Base-by-base conservation (phyloP, 225 moss, liverwort and hornwort species). In the Straminergon stramineum region DNA sequence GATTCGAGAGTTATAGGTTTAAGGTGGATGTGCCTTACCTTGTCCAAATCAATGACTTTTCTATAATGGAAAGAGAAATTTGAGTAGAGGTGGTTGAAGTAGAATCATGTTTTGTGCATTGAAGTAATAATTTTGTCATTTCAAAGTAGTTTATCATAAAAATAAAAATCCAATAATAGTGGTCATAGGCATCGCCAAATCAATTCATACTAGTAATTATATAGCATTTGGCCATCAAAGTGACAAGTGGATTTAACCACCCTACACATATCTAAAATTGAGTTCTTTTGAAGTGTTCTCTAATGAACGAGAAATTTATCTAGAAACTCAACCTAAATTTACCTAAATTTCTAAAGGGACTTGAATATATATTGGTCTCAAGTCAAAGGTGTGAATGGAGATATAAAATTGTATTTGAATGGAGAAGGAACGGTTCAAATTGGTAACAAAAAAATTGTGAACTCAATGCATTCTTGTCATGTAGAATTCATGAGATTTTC, bases 181-280 rank as follows among this genome's bases (percentile, higher is more conserved):
- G 3, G 8, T 15, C 15, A 15, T 10, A 74, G 3, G 41, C 28
- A 45, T 45, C 6, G 4, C 9, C 45, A 6, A 30, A 48, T 74
- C 45, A 74, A 27, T 45, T 45, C 17, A 17, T 45, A 74, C 11
- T 45, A 17, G 11, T 30, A 75, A 75, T 48, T 11, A 45, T 17
- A 27, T 2, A 30, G 0, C 11, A 75, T 30, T 17, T 45, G 2
- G 2, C 11, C 48, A 30, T 11, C 0, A 0, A 1, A 75, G 11
- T 0, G 48, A 48, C 8, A 8, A 6, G 48, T 48, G 48, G 11
- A 48, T 75, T 31, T 4, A 75, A 48, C 48, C 18, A 10, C 11
- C 31, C 18, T 30, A 31, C 18, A 0, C 4, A 75, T 48, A 9
- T 45, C 17, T 43, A 17, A 43, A 45, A 74, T 30, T 2, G 1